phyloP scores from a whole-genome alignment of 768 basidiomycete genomes.

The Termitomyces sp. region DNA sequence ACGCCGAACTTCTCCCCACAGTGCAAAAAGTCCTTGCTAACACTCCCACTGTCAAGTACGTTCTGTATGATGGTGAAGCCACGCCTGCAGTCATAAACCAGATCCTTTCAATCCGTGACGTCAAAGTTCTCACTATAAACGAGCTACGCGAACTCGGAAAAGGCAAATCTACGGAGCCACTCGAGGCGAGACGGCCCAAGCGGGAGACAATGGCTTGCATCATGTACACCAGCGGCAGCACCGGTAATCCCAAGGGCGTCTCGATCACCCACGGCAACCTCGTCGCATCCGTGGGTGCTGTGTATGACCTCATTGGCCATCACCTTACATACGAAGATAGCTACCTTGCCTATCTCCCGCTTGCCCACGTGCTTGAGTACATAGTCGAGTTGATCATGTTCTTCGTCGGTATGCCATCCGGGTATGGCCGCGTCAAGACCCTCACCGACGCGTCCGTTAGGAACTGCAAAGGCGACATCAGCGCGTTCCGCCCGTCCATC shows the following conservation, averaged over 20 bases:
- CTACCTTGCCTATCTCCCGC: constrained; percentile 88
- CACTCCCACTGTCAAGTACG: constrained; percentile 69
- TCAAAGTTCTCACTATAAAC: constrained; percentile 62
- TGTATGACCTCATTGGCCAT: constrained; percentile 66
- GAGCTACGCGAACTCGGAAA: constrained; percentile 70
- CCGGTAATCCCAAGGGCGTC: constrained; percentile 94
- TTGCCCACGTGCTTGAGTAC: constrained; percentile 95
- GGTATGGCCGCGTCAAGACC: constrained; percentile 94
- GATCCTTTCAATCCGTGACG: constrained; percentile 49
- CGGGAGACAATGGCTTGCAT: constrained; percentile 43
- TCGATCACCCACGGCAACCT: constrained; percentile 85
- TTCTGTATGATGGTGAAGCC: constrained; percentile 84
- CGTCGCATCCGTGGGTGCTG: constrained; percentile 80
- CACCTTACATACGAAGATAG: constrained; percentile 55
- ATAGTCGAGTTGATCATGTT: constrained; percentile 81
- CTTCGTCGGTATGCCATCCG: constrained; percentile 74
- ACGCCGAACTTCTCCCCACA: constrained; percentile 82
- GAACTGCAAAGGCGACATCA: constrained; percentile 81
- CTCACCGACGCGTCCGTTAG: constrained; percentile 92
- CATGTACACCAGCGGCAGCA: constrained; percentile 82
- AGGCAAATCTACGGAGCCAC: constrained; percentile 42
- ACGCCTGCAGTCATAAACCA: constrained; percentile 48
- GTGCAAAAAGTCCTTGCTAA: constrained; percentile 66
- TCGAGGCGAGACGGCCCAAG: constrained; percentile 43
- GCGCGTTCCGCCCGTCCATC: constrained; percentile 77